Conservation (phyloP, 2,329 filamentous ascomycete species). For the Neospermospora avenae region DNA sequence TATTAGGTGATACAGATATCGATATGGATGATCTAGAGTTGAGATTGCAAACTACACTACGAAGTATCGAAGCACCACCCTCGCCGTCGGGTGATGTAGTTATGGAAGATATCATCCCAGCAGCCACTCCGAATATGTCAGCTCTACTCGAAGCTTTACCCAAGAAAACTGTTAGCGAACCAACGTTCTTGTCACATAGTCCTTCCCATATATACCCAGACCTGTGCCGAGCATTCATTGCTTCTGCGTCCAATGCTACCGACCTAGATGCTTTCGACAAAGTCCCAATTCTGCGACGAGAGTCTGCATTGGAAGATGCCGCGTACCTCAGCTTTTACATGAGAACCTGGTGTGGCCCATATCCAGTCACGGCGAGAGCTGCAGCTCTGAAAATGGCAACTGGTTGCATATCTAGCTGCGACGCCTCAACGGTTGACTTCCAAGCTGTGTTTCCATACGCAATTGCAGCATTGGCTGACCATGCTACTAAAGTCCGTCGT, state of each 20-base stretch:
- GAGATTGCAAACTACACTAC: constrained; percentile 67
- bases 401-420: constrained; percentile 50
- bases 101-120: constrained; percentile 42
- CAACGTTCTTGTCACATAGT: constrained; percentile 51
- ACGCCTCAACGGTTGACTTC: constrained; percentile 56
- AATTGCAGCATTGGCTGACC: constrained; percentile 70
- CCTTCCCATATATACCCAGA: constrained; percentile 54
- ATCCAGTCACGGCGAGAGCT: constrained; percentile 64
- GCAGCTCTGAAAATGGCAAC: constrained; percentile 66
- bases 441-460: constrained; percentile 83
- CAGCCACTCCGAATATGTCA: constrained; percentile 33
- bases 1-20: constrained; percentile 63
- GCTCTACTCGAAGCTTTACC: constrained; percentile 30
- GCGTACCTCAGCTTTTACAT: constrained; percentile 75
- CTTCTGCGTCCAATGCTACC: constrained; percentile 45
- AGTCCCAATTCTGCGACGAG: constrained; percentile 51
- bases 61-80: constrained; percentile 51
- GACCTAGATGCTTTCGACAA: constrained; percentile 42
- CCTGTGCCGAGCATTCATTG: constrained; percentile 56
- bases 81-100: constrained; percentile 48
- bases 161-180: constrained; percentile 37
- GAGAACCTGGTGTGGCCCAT: constrained; percentile 69
- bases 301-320: constrained; percentile 54
- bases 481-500: constrained; percentile 71
- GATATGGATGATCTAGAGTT: constrained; percentile 74